Evolutionary conservation across 2,329 filamentous ascomycete species (phyloP), one percentile per base, ranked within the genome.

Genomic region (Venturia asperata): DNA sequence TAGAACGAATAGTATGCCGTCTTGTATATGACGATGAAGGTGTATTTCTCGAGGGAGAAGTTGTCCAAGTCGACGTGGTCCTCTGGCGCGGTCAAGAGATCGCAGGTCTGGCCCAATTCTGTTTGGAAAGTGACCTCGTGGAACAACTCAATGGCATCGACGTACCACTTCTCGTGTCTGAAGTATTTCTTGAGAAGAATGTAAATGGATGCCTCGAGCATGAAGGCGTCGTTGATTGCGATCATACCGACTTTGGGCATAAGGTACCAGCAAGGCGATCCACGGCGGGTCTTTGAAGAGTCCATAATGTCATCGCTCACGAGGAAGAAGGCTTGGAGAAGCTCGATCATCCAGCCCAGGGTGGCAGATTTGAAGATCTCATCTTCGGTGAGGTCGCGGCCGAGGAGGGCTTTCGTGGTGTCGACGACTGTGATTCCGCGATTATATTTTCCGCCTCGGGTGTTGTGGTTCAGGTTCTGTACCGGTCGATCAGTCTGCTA

Each of bases 281-380:
- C 92, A 70, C 94, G 91, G 67, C 94, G 92, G 65, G 94, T 99
- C 78, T 96, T 94, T 77, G 90, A 95, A 72, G 84, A 80, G 80
- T 99, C 94, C 94, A 99, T 99, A 73, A 99, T 97, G 78, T 99
- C 94, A 80, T 99, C 94, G 56, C 91, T 92, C 69, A 99, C 94
- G 66, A 99, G 87, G 86, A 99, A 97, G 84, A 97, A 97, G 70
- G 94, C 93, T 81, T 99, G 94, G 42, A 99, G 89, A 62, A 99
- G 86, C 84, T 99, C 94, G 68, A 95, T 96, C 84, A 96, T 87
- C 94, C 94, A 99, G 74, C 94, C 94, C 21, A 99, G 85, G 21
- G 91, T 89, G 56, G 92, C 90, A 61, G 93, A 83, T 71, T 90
- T 82, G 81, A 95, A 94, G 83, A 92, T 96, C 79, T 97, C 89